Base-by-base conservation (phyloP, 2,329 filamentous ascomycete genomes). In the Penicillium polonicum region DNA sequence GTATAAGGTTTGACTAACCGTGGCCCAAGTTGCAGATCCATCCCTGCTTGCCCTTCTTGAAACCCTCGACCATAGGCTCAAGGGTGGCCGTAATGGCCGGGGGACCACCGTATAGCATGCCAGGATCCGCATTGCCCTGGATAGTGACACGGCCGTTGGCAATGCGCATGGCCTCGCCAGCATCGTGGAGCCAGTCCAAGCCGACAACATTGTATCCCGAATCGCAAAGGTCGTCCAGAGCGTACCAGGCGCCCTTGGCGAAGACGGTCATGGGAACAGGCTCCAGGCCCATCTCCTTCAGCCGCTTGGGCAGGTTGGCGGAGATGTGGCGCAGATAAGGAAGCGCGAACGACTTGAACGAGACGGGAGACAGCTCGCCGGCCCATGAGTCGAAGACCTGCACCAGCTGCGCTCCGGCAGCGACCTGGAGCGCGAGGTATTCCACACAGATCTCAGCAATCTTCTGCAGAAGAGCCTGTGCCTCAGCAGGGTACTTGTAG, bases 371-470 rank as follows among this genome's bases (percentile, higher is more conserved):
- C 45, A 99, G 82, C 78, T 99, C 94, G 42, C 92, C 92, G 2
- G 94, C 94, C 93, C 94, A 99, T 0, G 93, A 97, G 74, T 99
- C 94, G 71, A 99, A 99, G 13, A 99, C 91, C 82, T 97, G 94
- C 29, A 97, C 82, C 72, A 97, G 85, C 87, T 97, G 94, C 54
- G 94, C 94, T 58, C 94, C 94, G 25, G 94, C 94, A 69, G 89
- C 85, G 58, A 99, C 93, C 76, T 99, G 94, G 60, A 92, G 81
- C 7, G 92, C 93, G 56, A 99, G 81, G 72, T 97, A 93, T 68
- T 99, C 93, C 8, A 97, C 92, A 73, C 94, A 97, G 35, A 97
- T 84, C 71, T 96, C 91, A 17, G 94, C 85, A 70, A 99, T 96
- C 82, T 96, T 97, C 72, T 91, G 86, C 63, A 99, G 79, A 63